Evolutionary conservation across 2,329 filamentous ascomycete genomes (phyloP).

Genomic region (Trichoderma sp.): DNA sequence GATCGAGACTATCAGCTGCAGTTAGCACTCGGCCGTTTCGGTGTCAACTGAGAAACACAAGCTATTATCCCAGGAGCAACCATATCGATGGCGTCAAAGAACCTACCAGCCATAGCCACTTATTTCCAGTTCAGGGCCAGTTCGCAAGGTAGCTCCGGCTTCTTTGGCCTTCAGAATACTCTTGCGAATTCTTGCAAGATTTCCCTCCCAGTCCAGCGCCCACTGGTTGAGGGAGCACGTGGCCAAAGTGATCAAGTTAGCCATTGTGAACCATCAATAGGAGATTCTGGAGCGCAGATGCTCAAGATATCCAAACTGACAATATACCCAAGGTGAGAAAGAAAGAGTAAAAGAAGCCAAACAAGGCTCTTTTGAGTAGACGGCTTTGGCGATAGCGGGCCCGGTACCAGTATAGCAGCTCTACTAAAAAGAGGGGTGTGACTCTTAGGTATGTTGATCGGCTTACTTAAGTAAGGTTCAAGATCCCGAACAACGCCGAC

Average conservation of each 20-base stretch:
- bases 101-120: conserved; percentile 33
- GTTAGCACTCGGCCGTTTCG: not conserved
- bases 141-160: conserved; percentile 60
- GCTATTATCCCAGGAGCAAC: not conserved
- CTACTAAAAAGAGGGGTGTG: not conserved
- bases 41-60: not conserved
- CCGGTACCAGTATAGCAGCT: not conserved
- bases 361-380: not conserved
- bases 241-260: conserved; percentile 8
- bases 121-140: conserved; percentile 55
- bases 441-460: not conserved
- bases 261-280: not conserved
- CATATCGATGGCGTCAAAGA: not conserved
- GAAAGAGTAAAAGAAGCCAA: not conserved
- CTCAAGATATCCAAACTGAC: not conserved
- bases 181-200: conserved; percentile 61
- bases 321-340: not conserved
- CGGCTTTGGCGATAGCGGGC: not conserved
- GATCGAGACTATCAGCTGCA: conserved; percentile 52
- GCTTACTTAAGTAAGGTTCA: not conserved
- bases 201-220: conserved; percentile 48
- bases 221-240: conserved; percentile 14
- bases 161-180: conserved; percentile 60
- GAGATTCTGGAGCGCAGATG: no score
- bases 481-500: conserved; percentile 8